These are phyloP conservation scores for Fusarium pininemorale DNA, from an alignment of 2,329 filamentous ascomycete species.

Conservation along the genomic window DNA sequence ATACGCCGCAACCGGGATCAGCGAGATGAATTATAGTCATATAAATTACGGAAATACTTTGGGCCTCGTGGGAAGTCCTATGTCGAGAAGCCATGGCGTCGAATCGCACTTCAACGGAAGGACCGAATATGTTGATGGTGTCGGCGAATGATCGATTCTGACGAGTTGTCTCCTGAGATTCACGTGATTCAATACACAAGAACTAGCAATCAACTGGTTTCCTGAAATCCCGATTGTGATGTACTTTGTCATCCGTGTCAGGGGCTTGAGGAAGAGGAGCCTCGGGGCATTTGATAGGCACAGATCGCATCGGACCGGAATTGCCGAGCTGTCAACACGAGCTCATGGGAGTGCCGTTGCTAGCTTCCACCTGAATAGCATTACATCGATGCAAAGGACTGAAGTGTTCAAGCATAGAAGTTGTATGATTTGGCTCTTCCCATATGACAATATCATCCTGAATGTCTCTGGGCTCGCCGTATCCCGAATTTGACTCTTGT, in stretches of 20 bases:
- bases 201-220: not conserved
- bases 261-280: not conserved
- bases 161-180: not conserved
- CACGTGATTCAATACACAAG: not conserved
- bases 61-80: not conserved
- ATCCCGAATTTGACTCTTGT: not conserved
- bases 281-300: not conserved
- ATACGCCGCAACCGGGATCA: constrained; percentile 7
- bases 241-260: not conserved
- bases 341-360: not conserved
- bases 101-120: constrained; percentile 10
- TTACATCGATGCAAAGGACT: not conserved
- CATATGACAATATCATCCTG: not conserved
- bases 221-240: not conserved
- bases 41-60: not conserved
- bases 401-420: not conserved
- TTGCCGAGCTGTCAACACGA: not conserved
- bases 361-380: not conserved
- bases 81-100: constrained; percentile 4
- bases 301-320: constrained; percentile 1
- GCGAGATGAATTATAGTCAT: constrained; percentile 1
- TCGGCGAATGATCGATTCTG: not conserved
- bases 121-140: constrained; percentile 20
- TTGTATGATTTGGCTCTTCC: not conserved
- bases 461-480: not conserved